A percentile compares a stretch with the other conserved stretches of the same genome.
These are phyloP conservation scores for Hypoxylon intermedium DNA, from an alignment of 495 filamentous ascomycete species.

Conservation along the genomic window DNA sequence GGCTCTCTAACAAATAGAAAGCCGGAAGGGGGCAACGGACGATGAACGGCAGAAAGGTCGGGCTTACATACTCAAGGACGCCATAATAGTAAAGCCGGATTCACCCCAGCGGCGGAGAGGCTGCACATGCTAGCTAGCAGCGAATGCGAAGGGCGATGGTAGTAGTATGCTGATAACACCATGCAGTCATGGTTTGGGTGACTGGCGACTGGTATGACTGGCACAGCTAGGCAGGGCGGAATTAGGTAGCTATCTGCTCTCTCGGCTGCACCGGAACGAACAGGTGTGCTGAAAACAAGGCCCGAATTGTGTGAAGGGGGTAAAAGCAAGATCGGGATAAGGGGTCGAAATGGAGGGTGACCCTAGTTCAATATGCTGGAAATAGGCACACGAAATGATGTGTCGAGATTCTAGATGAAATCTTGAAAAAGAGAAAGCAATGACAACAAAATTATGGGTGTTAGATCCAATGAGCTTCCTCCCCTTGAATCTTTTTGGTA, in stretches of 20 bases:
- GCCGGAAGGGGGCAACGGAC: background rate
- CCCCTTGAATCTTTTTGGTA: slow-evolving; percentile 2
- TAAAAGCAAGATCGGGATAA: slow-evolving; percentile 3
- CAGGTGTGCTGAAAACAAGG: slow-evolving; percentile 3
- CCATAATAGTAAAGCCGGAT: slow-evolving; percentile 43
- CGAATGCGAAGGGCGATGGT: slow-evolving; percentile 25
- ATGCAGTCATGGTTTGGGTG: slow-evolving; percentile 42
- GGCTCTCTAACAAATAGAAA: slow-evolving; percentile 21
- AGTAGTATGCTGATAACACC: slow-evolving; percentile 22
- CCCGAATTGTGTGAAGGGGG: slow-evolving; percentile 8
- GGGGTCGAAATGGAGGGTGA: slow-evolving; percentile 2
- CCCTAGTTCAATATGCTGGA: slow-evolving; percentile 5
- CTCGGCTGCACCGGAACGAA: slow-evolving; percentile 26
- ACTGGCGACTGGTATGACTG: slow-evolving; percentile 2
- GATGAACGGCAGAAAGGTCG: slow-evolving; percentile 1
- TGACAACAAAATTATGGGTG: background rate
- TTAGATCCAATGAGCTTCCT: slow-evolving; percentile 1
- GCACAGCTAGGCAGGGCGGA: too few species aligned
- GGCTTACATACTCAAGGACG: slow-evolving; percentile 46
- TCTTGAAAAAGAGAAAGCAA: background rate
- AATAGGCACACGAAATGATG: background rate
- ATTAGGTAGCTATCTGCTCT: background rate
- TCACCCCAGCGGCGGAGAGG: slow-evolving; percentile 32
- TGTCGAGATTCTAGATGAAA: background rate
- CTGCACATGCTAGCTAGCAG: slow-evolving; percentile 33